phyloP scores from a whole-genome alignment of 495 filamentous ascomycete species.

The Trichoderma asperelloides region DNA sequence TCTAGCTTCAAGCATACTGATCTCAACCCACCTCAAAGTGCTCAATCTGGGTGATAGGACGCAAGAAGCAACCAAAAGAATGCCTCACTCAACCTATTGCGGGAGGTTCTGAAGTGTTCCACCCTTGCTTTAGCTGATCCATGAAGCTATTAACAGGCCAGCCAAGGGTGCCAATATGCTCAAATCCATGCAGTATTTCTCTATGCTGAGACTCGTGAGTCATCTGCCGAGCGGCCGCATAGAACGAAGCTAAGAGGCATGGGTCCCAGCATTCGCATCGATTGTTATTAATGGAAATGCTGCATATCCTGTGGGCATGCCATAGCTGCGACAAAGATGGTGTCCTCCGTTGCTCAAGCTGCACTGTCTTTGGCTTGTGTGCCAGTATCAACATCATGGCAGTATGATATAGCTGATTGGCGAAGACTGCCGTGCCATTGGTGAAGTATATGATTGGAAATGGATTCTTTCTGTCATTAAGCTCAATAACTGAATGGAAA shows the following conservation, averaged over 20 bases:
- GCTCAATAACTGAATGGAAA: conserved; percentile 2
- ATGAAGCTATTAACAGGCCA: background rate
- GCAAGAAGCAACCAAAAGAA: background rate
- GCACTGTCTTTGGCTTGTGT: conserved; percentile 7
- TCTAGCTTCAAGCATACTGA: background rate
- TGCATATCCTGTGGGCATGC: conserved; percentile 12
- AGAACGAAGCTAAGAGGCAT: conserved; percentile 9
- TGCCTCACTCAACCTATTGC: background rate
- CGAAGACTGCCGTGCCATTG: conserved; percentile 5
- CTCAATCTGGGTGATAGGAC: background rate
- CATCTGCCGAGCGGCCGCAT: conserved; percentile 5
- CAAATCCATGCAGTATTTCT: conserved; percentile 7
- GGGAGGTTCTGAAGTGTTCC: background rate
- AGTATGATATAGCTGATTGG: conserved; percentile 11
- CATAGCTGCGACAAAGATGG: conserved; percentile 6
- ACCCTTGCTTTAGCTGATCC: background rate
- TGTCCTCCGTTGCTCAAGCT: conserved; percentile 2
- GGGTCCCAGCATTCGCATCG: conserved; percentile 12
- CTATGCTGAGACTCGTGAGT: conserved; percentile 10
- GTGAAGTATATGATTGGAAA: conserved; percentile 10
- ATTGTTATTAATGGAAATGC: conserved; percentile 10
- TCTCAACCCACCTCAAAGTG: background rate
- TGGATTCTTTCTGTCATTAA: background rate
- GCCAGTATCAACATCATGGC: conserved; percentile 25
- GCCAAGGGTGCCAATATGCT: background rate